Conservation (phyloP, 176 grass and related monocot species). For the Aegilops bicornis region DNA sequence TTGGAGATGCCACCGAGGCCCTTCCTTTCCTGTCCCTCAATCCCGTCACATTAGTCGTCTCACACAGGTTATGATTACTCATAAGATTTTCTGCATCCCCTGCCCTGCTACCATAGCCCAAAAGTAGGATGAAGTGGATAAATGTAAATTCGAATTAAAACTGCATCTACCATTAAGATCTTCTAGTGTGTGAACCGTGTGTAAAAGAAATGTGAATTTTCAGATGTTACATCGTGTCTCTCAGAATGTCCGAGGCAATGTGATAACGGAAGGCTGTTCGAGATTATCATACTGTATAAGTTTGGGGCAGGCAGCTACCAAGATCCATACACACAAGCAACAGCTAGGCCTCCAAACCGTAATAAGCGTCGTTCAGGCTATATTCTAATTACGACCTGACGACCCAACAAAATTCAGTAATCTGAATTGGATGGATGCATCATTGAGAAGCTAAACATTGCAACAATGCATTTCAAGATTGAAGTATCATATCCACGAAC, state of each 20-base stretch:
- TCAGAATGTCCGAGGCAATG: background rate
- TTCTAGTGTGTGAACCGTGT: background rate
- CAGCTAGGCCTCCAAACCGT: background rate
- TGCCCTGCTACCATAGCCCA: no score
- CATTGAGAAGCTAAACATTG: background rate
- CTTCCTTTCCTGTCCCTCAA: background rate
- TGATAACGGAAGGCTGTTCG: background rate
- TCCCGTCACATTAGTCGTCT: background rate
- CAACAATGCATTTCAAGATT: background rate
- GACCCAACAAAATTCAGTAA: background rate
- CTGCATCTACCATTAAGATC: no score
- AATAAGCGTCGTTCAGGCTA: background rate
- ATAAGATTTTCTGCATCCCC: no score
- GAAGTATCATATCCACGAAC: background rate
- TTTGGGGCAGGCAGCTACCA: background rate
- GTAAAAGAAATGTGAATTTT: background rate
- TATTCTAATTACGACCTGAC: background rate
- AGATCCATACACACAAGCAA: background rate
- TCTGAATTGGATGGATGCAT: no score
- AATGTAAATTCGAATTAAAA: no score
- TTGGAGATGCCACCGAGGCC: slow-evolving; percentile 46
- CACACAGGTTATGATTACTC: background rate
- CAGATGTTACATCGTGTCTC: background rate
- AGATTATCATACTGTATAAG: background rate
- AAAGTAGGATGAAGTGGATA: no score